phyloP scores from a whole-genome alignment of 306 rosid genomes.

The Adenanthera pavonina region DNA sequence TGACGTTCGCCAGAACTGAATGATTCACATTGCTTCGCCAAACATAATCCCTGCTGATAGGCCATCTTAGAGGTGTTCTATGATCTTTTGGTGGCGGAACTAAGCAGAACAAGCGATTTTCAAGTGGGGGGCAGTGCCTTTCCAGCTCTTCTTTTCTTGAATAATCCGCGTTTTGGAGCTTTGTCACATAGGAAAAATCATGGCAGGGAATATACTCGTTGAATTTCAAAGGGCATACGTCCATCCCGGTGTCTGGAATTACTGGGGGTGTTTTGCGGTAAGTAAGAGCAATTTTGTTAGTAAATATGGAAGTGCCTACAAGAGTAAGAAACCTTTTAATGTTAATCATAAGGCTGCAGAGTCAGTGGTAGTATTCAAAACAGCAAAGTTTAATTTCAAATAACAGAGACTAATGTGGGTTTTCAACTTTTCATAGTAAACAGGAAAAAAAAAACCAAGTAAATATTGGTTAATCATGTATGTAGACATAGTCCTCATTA shows the following conservation, averaged over 20 bases:
- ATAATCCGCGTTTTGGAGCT: conserved; percentile 58
- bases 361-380: neutral
- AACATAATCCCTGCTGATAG: conserved; percentile 87
- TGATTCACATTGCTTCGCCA: conserved; percentile 96
- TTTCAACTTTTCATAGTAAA: conserved; percentile 11
- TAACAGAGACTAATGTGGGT: neutral
- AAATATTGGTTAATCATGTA: neutral
- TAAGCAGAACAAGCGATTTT: conserved; percentile 82
- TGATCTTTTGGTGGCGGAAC: conserved; percentile 83
- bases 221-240: conserved; percentile 75
- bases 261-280: conserved; percentile 55
- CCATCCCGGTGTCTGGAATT: conserved; percentile 73
- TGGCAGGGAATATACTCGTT: conserved; percentile 91
- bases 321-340: conserved; percentile 1
- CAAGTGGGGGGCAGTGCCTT: conserved; percentile 88
- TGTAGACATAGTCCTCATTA: neutral
- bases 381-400: neutral
- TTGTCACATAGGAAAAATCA: conserved; percentile 59
- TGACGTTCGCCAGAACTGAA: conserved; percentile 84
- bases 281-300: conserved; percentile 64
- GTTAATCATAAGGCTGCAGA: conserved; percentile 21
- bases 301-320: conserved; percentile 61
- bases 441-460: neutral
- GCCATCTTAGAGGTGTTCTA: conserved; percentile 85
- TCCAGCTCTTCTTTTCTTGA: conserved; percentile 82